Base-by-base conservation (phyloP, 345 rosid species). In the Linum tenue region DNA sequence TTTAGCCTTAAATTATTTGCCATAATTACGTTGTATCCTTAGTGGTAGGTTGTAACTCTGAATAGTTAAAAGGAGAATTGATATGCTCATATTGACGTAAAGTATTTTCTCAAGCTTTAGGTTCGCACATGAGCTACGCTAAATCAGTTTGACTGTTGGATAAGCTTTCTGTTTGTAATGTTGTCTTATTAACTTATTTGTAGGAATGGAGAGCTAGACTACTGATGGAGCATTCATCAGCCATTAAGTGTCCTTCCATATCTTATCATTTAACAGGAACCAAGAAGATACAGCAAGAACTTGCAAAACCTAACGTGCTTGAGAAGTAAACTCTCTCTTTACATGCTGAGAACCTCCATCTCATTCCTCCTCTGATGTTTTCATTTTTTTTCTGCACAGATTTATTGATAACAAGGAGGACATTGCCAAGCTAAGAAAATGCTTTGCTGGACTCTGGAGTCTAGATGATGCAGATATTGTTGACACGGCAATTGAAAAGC, bases 371-470 rank as follows among this genome's bases (percentile, higher is more conserved):
- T 55, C 36, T 65, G 64, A 53, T 39, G 56, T 57, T 5, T 22
- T 22, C 31, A 22, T 22, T 22, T 22, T 22, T 22, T 22, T 22
- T 22, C 31, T 22, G 56, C 58, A 68, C 86, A 89, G 97, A 80
- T 95, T 85, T 70, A 77, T 91, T 6, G 87, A 85, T 58, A 76
- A 81, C 75, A 82, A 87, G 75, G 90, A 85, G 64, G 96, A 91
- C 68, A 80, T 82, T 67, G 82, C 84, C 78, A 87, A 87, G 78
- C 67, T 95, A 68, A 80, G 72, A 64, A 82, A 87, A 71, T 86
- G 88, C 79, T 91, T 95, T 66, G 98, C 99, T 31, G 99, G 99
- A 56, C 74, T 95, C 62, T 95, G 99, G 98, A 91, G 96, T 75
- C 81, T 91, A 77, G 98, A 89, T 68, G 87, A 91, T 55, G 64